Base-by-base conservation (phyloP, 2,329 filamentous ascomycete genomes). In the Monilinia fructicola region DNA sequence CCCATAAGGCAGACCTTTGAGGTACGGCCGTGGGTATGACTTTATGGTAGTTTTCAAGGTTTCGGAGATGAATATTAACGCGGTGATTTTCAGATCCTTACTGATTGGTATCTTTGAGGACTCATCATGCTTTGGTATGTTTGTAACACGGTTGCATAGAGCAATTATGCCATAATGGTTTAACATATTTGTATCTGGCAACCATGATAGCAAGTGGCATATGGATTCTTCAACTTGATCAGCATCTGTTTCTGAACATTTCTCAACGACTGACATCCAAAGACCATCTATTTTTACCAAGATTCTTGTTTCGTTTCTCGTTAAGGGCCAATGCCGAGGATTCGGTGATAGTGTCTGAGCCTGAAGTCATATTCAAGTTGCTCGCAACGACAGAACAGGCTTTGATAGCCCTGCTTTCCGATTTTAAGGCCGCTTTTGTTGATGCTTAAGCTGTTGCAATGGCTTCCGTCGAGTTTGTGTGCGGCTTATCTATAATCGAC, bases 131-230 rank as follows among this genome's bases (percentile, higher is more conserved):
- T 44, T 38, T 14, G 38, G 26, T 16, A 2, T 31, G 14, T 31
- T 18, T 18, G 52, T 35, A 18, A 31, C 14, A 28, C 26, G 26
- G 4, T 21, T 58, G 38, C 54, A 58, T 9, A 44, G 4, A 7
- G 35, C 40, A n/a, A 58, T 40, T 11, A 58, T 58, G 16, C 14
- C 11, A 58, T 58, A 21, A 42, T 26, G 21, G 11, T 16, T 58
- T 14, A 42, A 44, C n/a, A 58, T 12, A 58, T 21, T 42, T 28
- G 44, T 11, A 26, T 58, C 54, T 42, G 54, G 54, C 16, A 58
- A 58, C 54, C 21, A 58, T n/a, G 35, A 58, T 26, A 58, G 44
- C 4, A n/a, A 58, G 35, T 58, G 54, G 26, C 10, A 58, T 38
- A 58, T 58, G 40, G 35, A 4, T 5, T 28, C 10, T 28, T 58